These are phyloP conservation scores for Xylaria grammica DNA, from an alignment of 495 filamentous ascomycete species.

Conservation along the genomic window DNA sequence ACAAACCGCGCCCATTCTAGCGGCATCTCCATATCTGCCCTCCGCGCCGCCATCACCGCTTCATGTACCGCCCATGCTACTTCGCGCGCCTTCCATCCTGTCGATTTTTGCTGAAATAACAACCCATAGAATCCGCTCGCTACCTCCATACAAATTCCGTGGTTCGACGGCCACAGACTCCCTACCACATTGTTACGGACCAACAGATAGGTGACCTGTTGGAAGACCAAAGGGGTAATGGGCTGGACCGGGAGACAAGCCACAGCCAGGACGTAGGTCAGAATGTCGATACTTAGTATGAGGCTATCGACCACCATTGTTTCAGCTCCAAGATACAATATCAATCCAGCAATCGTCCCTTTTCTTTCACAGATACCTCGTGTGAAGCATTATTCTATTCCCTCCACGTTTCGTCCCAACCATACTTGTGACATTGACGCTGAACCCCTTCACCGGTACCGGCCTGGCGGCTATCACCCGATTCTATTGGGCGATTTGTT, in stretches of 20 bases:
- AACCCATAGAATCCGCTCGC: no score
- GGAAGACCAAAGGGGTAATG: no score
- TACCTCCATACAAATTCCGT: no score
- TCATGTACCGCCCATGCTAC: no score
- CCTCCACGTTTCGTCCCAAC: not conserved
- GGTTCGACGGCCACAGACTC: no score
- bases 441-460: conserved; percentile 28
- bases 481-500: conserved; percentile 46
- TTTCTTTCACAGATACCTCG: not conserved
- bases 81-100: no score
- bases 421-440: conserved; percentile 14
- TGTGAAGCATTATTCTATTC: conserved; percentile 1
- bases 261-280: not conserved
- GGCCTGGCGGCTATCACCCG: conserved; percentile 42
- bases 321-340: not conserved
- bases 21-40: no score
- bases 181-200: no score
- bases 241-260: no score
- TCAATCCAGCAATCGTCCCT: not conserved
- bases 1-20: not conserved
- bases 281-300: conserved; percentile 1
- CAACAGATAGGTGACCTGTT: no score
- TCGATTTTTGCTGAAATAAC: no score
- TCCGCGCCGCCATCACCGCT: no score
- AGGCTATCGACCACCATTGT: conserved; percentile 1